Percentiles rank a stretch among this genome's conserved stretches.
Conservation (phyloP, 2,329 filamentous ascomycete genomes). For the Penicillium sp. region DNA sequence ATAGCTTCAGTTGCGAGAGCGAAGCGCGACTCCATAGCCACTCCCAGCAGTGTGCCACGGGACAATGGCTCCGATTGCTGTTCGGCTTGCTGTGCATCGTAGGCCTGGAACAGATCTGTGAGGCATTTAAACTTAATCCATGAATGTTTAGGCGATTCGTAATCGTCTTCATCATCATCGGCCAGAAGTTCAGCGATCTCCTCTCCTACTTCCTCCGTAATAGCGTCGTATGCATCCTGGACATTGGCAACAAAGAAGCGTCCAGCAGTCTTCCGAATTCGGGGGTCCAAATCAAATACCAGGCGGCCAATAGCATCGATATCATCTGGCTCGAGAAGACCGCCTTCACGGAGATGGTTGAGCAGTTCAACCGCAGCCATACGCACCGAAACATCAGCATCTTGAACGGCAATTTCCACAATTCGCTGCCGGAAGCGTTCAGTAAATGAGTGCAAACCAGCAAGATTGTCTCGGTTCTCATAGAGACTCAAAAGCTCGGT, state of each 20-base stretch:
- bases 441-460: conserved; percentile 80
- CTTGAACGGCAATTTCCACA: conserved; percentile 87
- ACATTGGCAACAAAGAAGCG: conserved; percentile 88
- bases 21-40: conserved; percentile 74
- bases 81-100: conserved; percentile 64
- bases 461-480: conserved; percentile 73
- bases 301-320: conserved; percentile 84
- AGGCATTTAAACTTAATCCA: conserved; percentile 94
- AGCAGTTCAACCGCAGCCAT: conserved; percentile 78
- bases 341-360: conserved; percentile 76
- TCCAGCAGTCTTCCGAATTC: conserved; percentile 83
- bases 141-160: conserved; percentile 70
- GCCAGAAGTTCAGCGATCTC: conserved; percentile 73
- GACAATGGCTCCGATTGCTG: conserved; percentile 27
- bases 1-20: conserved; percentile 81
- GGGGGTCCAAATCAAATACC: conserved; percentile 81
- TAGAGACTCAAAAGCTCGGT: conserved; percentile 79
- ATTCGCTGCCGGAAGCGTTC: conserved; percentile 84
- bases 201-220: conserved; percentile 80
- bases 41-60: conserved; percentile 54
- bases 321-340: conserved; percentile 85
- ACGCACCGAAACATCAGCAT: conserved; percentile 77
- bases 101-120: conserved; percentile 76
- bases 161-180: conserved; percentile 69
- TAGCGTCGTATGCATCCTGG: conserved; percentile 73